Evolutionary conservation across 2,329 filamentous ascomycete species (phyloP).

Genomic region (Zasmidium cellare): DNA sequence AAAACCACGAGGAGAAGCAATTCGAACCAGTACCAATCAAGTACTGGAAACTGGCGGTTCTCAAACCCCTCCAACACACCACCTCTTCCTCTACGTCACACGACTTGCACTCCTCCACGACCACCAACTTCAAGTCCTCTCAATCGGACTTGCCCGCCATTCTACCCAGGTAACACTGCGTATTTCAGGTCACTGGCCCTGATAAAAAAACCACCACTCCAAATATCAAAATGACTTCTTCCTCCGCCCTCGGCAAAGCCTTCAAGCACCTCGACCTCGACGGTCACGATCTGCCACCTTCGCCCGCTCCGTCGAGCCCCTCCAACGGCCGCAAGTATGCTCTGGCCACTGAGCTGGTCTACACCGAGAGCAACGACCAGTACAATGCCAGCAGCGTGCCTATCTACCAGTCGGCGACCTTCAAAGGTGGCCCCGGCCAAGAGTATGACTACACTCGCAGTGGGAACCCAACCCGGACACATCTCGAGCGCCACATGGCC

Average conservation of each 20-base stretch:
- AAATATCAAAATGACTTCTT: constrained; percentile 28
- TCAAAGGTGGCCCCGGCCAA: constrained; percentile 80
- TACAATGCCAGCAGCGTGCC: constrained; percentile 95
- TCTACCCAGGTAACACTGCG: constrained; percentile 24
- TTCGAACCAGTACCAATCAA: no score
- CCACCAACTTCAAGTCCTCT: background rate
- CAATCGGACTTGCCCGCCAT: constrained; percentile 27
- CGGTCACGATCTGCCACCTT: constrained; percentile 83
- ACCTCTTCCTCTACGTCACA: no score
- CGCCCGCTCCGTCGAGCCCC: constrained; percentile 89
- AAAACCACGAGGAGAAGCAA: no score
- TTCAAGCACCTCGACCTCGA: constrained; percentile 68
- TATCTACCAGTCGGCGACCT: constrained; percentile 96
- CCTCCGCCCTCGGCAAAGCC: constrained; percentile 38
- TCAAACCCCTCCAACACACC: no score
- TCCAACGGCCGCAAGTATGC: constrained; percentile 85
- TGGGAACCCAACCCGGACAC: constrained; percentile 92
- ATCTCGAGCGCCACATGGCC: constrained; percentile 92
- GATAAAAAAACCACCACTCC: constrained; percentile 33
- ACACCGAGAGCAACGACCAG: constrained; percentile 93
- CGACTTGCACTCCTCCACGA: background rate
- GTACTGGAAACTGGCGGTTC: no score
- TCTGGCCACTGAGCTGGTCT: constrained; percentile 92
- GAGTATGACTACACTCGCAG: constrained; percentile 99
- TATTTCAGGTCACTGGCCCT: constrained; percentile 34